A percentile compares a stretch with the other conserved stretches of the same genome.
Conservation (phyloP, 257 asterid genomes). For the Agastache rugosa region DNA sequence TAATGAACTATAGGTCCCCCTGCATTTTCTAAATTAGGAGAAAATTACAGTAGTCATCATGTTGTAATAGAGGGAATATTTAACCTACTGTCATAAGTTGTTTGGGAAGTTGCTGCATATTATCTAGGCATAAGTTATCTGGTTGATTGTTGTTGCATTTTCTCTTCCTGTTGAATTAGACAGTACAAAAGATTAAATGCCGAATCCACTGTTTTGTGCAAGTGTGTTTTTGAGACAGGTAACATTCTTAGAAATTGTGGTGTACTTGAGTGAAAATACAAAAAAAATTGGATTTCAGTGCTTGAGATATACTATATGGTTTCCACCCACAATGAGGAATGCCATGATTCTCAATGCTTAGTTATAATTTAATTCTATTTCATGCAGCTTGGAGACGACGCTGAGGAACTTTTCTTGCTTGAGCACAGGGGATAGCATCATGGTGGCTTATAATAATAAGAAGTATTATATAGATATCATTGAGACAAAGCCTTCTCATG, state of each 20-base stretch:
- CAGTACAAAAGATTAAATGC: neutral
- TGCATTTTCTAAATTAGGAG: slow-evolving; percentile 2
- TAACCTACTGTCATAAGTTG: neutral
- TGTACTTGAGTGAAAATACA: neutral
- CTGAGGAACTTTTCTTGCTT: slow-evolving; percentile 97
- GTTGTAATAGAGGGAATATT: neutral
- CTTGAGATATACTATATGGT: neutral
- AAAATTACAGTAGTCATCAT: neutral
- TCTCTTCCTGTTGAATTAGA: neutral
- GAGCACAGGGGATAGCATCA: slow-evolving; percentile 93
- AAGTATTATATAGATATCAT: slow-evolving; percentile 93
- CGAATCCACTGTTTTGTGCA: neutral
- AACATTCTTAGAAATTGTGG: slow-evolving; percentile 1
- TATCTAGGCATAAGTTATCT: neutral
- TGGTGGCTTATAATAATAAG: slow-evolving; percentile 97
- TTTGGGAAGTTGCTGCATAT: neutral
- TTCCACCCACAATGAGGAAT: neutral
- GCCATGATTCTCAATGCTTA: neutral
- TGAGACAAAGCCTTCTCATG: slow-evolving; percentile 96
- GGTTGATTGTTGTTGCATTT: neutral
- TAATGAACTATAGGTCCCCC: neutral
- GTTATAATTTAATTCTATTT: slow-evolving; percentile 16
- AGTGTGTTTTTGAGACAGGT: neutral
- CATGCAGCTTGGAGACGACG: slow-evolving; percentile 94
- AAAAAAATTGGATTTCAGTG: neutral